phyloP scores from a whole-genome alignment of 371 early-diverging fungal genomes.

The Mucor velutinosus region DNA sequence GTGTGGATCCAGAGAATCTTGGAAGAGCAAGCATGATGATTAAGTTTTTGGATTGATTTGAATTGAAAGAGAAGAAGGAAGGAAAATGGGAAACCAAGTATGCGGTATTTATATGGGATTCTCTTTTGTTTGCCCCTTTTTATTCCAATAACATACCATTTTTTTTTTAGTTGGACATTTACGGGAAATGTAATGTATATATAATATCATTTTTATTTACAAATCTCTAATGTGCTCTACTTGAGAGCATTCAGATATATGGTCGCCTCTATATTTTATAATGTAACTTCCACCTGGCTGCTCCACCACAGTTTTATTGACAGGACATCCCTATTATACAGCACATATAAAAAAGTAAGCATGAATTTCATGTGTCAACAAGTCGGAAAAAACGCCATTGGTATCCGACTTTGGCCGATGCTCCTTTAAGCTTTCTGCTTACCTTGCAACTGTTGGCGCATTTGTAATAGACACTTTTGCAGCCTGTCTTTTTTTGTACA shows the following conservation, averaged over 20 bases:
- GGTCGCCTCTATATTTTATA: conserved; percentile 58
- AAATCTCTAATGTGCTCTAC: conserved; percentile 30
- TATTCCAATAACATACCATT: conserved; percentile 3
- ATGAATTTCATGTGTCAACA: conserved; percentile 17
- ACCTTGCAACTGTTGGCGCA: conserved; percentile 39
- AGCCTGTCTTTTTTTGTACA: conserved; percentile 28
- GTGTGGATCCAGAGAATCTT: conserved; percentile 32
- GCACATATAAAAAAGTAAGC: conserved; percentile 7
- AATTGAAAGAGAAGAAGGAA: neutral
- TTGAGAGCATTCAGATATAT: conserved; percentile 44
- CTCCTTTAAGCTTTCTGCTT: conserved; percentile 1
- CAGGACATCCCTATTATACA: conserved; percentile 33
- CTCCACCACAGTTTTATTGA: conserved; percentile 57
- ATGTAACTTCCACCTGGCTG: conserved; percentile 47
- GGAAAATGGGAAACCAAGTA: neutral
- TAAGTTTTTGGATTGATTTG: neutral
- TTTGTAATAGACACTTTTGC: conserved; percentile 27
- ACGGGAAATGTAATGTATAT: neutral
- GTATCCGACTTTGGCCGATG: conserved; percentile 27
- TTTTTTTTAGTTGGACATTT: neutral
- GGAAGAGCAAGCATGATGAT: conserved; percentile 17
- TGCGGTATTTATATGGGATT: neutral
- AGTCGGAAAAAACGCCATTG: conserved; percentile 4
- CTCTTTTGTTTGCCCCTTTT: neutral
- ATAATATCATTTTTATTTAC: conserved; percentile 17